These are phyloP conservation scores for Ophiostoma sp. DNA, from an alignment of 2,329 filamentous ascomycete genomes.

Conservation along the genomic window DNA sequence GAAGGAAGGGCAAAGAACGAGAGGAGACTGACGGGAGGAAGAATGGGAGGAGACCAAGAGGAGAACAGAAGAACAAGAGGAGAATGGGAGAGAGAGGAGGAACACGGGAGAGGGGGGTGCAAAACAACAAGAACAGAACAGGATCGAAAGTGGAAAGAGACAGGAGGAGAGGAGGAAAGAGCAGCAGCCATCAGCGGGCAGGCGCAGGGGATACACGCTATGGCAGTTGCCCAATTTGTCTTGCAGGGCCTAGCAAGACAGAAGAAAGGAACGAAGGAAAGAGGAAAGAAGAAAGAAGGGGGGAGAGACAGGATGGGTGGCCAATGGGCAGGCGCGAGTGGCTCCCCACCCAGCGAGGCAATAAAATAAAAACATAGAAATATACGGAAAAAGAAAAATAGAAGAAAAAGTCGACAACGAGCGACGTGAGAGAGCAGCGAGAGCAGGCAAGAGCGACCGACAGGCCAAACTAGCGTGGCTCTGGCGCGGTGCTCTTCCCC, in stretches of 20 bases:
- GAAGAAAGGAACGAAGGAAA: constrained; percentile 14
- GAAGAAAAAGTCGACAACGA: constrained; percentile 16
- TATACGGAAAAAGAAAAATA: constrained; percentile 18
- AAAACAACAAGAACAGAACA: constrained; percentile 18
- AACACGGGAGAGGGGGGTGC: constrained; percentile 14
- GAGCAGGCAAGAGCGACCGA: constrained; percentile 13
- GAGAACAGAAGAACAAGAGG: not conserved
- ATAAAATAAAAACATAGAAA: constrained; percentile 21
- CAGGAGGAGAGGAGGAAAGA: constrained; percentile 12
- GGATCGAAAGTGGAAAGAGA: not conserved
- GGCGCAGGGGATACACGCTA: constrained; percentile 18
- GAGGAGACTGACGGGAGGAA: not conserved
- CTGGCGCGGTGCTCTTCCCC: constrained; percentile 16
- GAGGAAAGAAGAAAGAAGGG: constrained; percentile 20
- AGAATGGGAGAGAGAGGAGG: constrained; percentile 15
- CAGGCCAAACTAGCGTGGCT: constrained; percentile 12
- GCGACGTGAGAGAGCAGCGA: constrained; percentile 14
- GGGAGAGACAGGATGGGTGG: not conserved
- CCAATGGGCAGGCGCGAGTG: constrained; percentile 18
- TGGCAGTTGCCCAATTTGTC: not conserved
- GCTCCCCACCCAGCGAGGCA: constrained; percentile 15
- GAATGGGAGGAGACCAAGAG: not conserved
- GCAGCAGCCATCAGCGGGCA: constrained; percentile 10
- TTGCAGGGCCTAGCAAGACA: not conserved
- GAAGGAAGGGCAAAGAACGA: not conserved